These are phyloP conservation scores for Dipodascus geniculatus DNA, from an alignment of 805 yeast species.

Conservation along the genomic window DNA sequence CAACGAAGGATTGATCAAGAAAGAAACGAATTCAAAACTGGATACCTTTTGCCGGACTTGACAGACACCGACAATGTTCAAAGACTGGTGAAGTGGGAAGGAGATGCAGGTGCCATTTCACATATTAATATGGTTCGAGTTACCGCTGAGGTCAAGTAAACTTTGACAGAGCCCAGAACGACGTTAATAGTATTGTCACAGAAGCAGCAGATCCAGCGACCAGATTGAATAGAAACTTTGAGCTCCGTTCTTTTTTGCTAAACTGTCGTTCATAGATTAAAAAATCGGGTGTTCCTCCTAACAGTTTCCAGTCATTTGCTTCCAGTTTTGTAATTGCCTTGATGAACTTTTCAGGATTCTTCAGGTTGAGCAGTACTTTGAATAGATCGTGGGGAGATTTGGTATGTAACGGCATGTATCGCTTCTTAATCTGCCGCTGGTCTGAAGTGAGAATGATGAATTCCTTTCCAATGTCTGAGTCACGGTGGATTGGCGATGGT, in stretches of 20 bases:
- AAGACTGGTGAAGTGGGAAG: conserved; percentile 63
- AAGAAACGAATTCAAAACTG: conserved; percentile 48
- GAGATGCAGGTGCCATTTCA: conserved; percentile 66
- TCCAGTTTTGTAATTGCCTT: conserved; percentile 33
- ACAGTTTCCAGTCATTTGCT: conserved; percentile 38
- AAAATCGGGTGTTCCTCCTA: conserved; percentile 32
- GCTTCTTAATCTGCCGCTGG: conserved; percentile 12
- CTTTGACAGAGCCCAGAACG: not conserved
- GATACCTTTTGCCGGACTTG: conserved; percentile 64
- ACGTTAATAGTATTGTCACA: conserved; percentile 5
- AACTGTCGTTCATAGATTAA: conserved; percentile 31
- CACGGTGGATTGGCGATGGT: too few species aligned
- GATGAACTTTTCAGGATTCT: conserved; percentile 13
- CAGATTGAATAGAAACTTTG: conserved; percentile 6
- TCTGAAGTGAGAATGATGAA: conserved; percentile 17
- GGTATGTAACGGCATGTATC: conserved; percentile 11
- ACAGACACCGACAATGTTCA: conserved; percentile 47
- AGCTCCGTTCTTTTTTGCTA: conserved; percentile 9
- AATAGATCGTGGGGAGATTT: conserved; percentile 13
- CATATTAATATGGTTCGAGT: conserved; percentile 39
- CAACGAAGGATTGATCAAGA: conserved; percentile 56
- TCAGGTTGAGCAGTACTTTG: conserved; percentile 12
- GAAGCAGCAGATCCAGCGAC: conserved; percentile 4
- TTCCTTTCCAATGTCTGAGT: conserved; percentile 5
- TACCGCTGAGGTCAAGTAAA: conserved; percentile 13